Evolutionary conservation across 23 red algal species (phyloP).

Genomic region (Agarophyton chilense): DNA sequence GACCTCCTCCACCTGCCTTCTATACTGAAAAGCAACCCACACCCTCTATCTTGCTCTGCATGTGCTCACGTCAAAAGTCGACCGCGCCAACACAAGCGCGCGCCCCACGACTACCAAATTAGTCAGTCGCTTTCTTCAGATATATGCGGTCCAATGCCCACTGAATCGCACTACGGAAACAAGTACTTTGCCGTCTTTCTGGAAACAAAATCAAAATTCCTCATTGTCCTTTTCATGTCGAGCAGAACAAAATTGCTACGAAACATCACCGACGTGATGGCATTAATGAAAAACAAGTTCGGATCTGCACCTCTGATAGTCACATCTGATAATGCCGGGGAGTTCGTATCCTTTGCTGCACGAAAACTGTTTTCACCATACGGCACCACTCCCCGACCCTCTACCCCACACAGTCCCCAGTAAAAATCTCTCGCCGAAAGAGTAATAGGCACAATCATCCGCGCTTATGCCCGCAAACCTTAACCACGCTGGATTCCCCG

Average conservation of each 20-base stretch:
- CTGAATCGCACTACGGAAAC: not conserved
- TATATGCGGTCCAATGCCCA: not conserved
- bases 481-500: not conserved
- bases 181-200: not conserved
- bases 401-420: constrained; percentile 17
- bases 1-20: not conserved
- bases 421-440: constrained; percentile 28
- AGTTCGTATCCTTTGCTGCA: not conserved
- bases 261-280: not conserved
- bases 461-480: not conserved
- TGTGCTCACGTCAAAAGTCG: not conserved
- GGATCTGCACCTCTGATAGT: not conserved
- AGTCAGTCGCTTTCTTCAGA: not conserved
- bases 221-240: too few relatives aligned
- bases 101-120: not conserved
- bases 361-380: not conserved
- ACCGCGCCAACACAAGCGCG: not conserved
- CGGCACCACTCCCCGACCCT: not conserved
- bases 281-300: not conserved
- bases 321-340: not conserved
- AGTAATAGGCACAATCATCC: not conserved
- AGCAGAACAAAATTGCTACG: not conserved
- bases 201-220: not conserved
- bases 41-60: not conserved
- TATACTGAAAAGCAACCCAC: not conserved